Conservation (phyloP, 495 filamentous ascomycete species). For the Lindgomyces ingoldianus region DNA sequence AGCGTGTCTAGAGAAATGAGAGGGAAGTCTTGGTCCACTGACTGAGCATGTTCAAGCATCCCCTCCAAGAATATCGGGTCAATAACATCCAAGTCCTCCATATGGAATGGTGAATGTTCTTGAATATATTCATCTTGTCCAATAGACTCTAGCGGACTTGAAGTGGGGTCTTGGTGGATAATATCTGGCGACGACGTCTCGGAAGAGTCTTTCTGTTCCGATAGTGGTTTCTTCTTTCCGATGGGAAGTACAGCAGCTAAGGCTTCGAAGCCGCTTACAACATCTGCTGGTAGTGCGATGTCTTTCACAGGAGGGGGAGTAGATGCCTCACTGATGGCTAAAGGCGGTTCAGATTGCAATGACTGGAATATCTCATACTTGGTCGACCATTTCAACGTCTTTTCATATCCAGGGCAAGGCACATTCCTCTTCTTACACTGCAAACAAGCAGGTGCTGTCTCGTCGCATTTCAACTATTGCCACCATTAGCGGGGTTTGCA, state of each 20-base stretch:
- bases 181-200: background rate
- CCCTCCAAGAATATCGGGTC: conserved; percentile 18
- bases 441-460: conserved; percentile 54
- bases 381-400: conserved; percentile 57
- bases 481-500: conserved; percentile 21
- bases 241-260: conserved; percentile 30
- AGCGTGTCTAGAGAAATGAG: conserved; percentile 9
- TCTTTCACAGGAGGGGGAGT: background rate
- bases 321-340: background rate
- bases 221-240: conserved; percentile 15
- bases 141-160: background rate
- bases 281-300: conserved; percentile 22
- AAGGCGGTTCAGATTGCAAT: conserved; percentile 14
- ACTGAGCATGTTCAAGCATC: background rate
- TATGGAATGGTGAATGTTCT: background rate
- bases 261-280: conserved; percentile 28
- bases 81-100: conserved; percentile 10
- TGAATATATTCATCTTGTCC: background rate
- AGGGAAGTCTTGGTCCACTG: conserved; percentile 1
- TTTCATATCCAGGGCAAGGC: conserved; percentile 56
- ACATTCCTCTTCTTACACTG: conserved; percentile 55
- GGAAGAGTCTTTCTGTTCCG: background rate
- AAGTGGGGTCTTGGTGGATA: background rate
- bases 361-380: conserved; percentile 49
- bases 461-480: conserved; percentile 59